Conservation (phyloP, 1,284 basidiomycete species). For the Apiotrichum gamsii region DNA sequence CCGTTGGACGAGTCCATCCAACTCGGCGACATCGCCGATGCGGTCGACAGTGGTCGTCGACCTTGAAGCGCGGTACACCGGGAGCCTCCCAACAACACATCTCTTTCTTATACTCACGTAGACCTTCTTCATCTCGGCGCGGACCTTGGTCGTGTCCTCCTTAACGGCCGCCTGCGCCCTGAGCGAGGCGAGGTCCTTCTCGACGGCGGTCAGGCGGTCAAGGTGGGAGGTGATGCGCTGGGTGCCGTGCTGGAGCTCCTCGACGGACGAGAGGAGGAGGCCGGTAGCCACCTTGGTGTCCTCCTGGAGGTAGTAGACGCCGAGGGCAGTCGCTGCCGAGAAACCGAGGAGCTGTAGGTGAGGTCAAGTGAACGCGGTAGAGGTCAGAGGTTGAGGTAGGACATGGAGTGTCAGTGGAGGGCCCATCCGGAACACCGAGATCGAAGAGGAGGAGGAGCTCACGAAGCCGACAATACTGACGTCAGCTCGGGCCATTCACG, state of each 20-base stretch:
- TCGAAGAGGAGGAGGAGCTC: too few relatives aligned
- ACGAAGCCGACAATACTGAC: slow-evolving; percentile 77
- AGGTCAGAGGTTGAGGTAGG: too few relatives aligned
- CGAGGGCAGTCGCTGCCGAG: slow-evolving; percentile 49
- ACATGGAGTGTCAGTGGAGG: neutral
- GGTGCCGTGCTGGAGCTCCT: slow-evolving; percentile 76
- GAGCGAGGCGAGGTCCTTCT: slow-evolving; percentile 76
- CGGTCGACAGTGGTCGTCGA: too few relatives aligned
- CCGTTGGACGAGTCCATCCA: too few relatives aligned
- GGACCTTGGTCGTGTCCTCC: slow-evolving; percentile 67
- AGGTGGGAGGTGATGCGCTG: slow-evolving; percentile 79
- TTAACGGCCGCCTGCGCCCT: slow-evolving; percentile 62
- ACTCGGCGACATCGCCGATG: too few relatives aligned
- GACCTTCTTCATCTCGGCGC: slow-evolving; percentile 76
- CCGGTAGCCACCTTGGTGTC: slow-evolving; percentile 83
- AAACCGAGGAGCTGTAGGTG: slow-evolving; percentile 64
- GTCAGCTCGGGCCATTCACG: too few relatives aligned
- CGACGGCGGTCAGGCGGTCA: slow-evolving; percentile 73
- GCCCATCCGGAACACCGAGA: neutral
- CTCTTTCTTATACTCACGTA: slow-evolving; percentile 49
- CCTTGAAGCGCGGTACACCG: too few relatives aligned
- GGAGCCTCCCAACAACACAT: too few relatives aligned
- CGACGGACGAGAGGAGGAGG: slow-evolving; percentile 73
- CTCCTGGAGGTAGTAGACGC: slow-evolving; percentile 78
- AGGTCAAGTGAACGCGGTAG: slow-evolving; percentile 77